Base-by-base conservation (phyloP, 371 early-diverging fungal genomes). In the Coelomomyces lativittatus region DNA sequence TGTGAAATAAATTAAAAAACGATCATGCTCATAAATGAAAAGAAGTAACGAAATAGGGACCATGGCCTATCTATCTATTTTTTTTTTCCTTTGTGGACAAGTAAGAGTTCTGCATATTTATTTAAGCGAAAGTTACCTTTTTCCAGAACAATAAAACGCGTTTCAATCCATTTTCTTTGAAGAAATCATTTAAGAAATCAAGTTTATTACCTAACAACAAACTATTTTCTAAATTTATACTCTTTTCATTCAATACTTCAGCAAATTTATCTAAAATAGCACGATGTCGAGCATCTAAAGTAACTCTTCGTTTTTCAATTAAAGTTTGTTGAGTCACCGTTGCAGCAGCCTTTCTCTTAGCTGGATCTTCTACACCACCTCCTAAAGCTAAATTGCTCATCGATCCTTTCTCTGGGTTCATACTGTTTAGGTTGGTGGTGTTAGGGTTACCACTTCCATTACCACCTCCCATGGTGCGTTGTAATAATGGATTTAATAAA, bases 131-230 rank as follows among this genome's bases (percentile, higher is more conserved):
- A 23, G 19, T 28, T 29, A 61, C 67, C 59, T 62, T 62, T 47
- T 73, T 72, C 76, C 76, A 76, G 45, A 63, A 70, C 30, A 76
- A 64, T 28, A 76, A 25, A 11, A 73, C 53, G 32, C 56, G 59
- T 49, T 52, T 52, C 6, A 59, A 39, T 3, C 76, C 76, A 12
- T 62, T 62, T 31, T 72, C 76, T 6, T 62, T 52, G 41, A 76
- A 68, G 51, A 76, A 76, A 35, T 70, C 70, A 43, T 73, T 70
- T 27, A 76, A 45, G 15, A 63, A 10, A 8, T 76, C 76, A 15
- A 76, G 48, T 56, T 73, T 70, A 51, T 52, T 66, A 6, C 69
- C 73, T 12, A 62, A 26, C 39, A 76, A 45, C 24, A 76, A 56
- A 2, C 51, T 48, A 52, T 68, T 70, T 51, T 76, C 76, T 26